Conservation (phyloP, 768 basidiomycete genomes). For the Tylopilus vinaceipallidus region DNA sequence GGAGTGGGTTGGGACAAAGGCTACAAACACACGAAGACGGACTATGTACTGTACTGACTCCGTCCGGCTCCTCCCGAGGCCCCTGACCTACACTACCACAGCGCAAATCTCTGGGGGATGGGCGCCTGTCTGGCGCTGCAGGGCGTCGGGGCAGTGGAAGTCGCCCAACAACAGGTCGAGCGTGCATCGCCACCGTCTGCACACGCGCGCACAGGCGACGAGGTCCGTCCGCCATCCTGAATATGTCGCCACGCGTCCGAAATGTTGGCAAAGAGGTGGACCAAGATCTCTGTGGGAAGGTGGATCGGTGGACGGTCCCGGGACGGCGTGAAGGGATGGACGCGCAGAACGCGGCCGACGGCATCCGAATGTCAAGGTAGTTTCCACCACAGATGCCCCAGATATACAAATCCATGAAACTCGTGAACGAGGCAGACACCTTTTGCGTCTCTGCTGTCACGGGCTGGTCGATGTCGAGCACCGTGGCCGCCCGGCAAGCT, state of each 20-base stretch:
- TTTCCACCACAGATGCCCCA: not conserved
- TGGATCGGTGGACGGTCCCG: not conserved
- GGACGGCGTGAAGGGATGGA: not conserved
- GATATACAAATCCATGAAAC: not conserved
- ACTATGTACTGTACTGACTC: too few species aligned
- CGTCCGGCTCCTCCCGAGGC: too few species aligned
- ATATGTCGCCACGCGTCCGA: not conserved
- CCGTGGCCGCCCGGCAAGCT: conserved; percentile 2
- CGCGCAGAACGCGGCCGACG: conserved; percentile 1
- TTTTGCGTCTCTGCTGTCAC: not conserved
- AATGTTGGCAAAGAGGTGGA: not conserved
- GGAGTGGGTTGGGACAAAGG: too few species aligned
- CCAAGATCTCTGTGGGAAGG: not conserved
- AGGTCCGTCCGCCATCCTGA: conserved; percentile 1
- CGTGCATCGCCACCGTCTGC: conserved; percentile 1
- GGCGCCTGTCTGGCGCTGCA: not conserved
- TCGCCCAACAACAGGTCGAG: not conserved
- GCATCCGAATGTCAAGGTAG: not conserved
- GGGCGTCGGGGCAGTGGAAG: not conserved
- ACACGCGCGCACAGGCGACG: not conserved
- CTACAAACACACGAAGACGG: too few species aligned
- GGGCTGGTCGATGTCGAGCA: not conserved
- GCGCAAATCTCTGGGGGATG: not conserved
- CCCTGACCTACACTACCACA: too few species aligned
- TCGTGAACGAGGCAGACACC: not conserved